Base-by-base conservation (phyloP, 1,139 yeast species). In the Taiozyma onychis region DNA sequence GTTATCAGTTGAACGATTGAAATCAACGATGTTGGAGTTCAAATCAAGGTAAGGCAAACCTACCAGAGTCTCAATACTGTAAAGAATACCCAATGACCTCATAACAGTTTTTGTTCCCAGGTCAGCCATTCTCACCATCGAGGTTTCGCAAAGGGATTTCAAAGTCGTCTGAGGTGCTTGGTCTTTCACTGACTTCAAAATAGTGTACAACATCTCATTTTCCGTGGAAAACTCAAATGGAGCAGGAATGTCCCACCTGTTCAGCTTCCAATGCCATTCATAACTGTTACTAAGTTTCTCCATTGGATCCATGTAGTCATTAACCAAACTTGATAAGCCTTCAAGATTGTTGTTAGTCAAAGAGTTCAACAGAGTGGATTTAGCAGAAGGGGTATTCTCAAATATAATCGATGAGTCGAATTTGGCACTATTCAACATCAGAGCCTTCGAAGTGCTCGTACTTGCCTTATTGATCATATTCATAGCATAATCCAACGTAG, bases 241-340 rank as follows among this genome's bases (percentile, higher is more conserved):
- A 2, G 61, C 58, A 0, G 93, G 87, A 6, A 84, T 52, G 51
- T 83, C 85, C 96, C 96, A 88, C 47, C 77, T 74, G 48, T 75
- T 77, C 39, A 88, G 66, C 60, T 84, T 85, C 95, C 95, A 88
- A 0, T 83, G 76, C 76, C 85, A 77, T 48, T 78, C 72, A 54
- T 70, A 76, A 13, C 55, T 48, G 13, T 52, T 54, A 8, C 44
- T 39, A 4, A 57, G 55, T 5, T 57, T 49, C 6, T 59, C 50
- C 4, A 50, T 49, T 1, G 55, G 44, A 7, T 56, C 53, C 22
- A 41, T 62, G 51, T 44, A 51, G 26, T 62, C 64, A 42, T 67
- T 63, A 13, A 69, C 62, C 32, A 72, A 52, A 39, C 71, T 70
- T 0, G 87, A 74, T 1, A 77, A 61, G 0, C 85, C 85, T 46